Conservation (phyloP, 371 early-diverging fungal species). For the Syncephalastrum monosporum region DNA sequence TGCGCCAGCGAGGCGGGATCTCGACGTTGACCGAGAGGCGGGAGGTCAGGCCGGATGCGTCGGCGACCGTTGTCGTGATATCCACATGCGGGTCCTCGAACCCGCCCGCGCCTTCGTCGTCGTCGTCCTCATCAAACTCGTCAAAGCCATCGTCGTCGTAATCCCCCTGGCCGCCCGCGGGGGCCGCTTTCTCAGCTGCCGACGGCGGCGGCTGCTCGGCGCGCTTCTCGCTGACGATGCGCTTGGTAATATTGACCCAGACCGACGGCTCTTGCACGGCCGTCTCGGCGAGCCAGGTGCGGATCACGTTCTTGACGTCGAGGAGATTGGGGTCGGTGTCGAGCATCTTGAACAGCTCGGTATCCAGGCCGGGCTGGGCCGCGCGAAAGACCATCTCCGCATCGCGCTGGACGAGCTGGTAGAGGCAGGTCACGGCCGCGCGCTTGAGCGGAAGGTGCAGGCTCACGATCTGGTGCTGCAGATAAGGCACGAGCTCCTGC, state of each 20-base stretch:
- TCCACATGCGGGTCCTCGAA: conserved; percentile 45
- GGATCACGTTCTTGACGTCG: conserved; percentile 84
- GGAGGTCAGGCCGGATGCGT: conserved; percentile 40
- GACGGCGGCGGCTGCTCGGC: conserved; percentile 6
- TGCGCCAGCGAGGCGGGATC: conserved; percentile 87
- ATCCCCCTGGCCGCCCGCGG: conserved; percentile 10
- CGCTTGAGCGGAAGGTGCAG: conserved; percentile 71
- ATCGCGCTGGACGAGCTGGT: conserved; percentile 82
- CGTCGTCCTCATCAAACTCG: conserved; percentile 38
- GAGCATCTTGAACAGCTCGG: conserved; percentile 79
- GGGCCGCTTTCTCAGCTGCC: not conserved
- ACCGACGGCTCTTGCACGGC: conserved; percentile 73
- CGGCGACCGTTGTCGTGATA: conserved; percentile 45
- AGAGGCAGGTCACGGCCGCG: conserved; percentile 83
- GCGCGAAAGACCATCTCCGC: conserved; percentile 71
- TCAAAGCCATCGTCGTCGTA: conserved; percentile 23
- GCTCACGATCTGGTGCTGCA: conserved; percentile 70
- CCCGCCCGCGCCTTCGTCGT: conserved; percentile 43
- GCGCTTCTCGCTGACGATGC: conserved; percentile 66
- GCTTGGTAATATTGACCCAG: conserved; percentile 85
- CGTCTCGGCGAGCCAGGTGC: conserved; percentile 69
- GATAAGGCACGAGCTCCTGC: conserved; percentile 68
- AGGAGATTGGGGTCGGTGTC: conserved; percentile 75
- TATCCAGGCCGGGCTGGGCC: conserved; percentile 71
- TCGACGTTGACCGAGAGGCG: conserved; percentile 44